These are phyloP conservation scores for Yamadazyma jaroonii DNA, from an alignment of 1,139 yeast genomes.

Conservation along the genomic window DNA sequence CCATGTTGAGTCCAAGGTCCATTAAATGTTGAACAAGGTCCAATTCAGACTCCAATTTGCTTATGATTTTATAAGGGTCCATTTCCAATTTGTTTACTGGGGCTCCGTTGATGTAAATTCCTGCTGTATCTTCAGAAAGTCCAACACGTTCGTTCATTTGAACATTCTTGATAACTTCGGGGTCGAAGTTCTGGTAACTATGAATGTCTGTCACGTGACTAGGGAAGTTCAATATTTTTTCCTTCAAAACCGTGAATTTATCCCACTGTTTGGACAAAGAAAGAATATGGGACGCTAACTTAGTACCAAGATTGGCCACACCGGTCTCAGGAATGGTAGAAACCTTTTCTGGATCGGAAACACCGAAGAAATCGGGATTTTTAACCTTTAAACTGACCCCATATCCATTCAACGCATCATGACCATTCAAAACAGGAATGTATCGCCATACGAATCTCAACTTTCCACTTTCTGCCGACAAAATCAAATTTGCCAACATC, in stretches of 20 bases:
- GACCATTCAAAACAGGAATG: slow-evolving; percentile 24
- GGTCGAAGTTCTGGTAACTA: slow-evolving; percentile 7
- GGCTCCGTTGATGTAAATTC: slow-evolving; percentile 64
- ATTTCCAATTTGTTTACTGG: slow-evolving; percentile 40
- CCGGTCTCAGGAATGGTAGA: slow-evolving; percentile 24
- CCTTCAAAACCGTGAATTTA: slow-evolving; percentile 31
- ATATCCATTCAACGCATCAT: slow-evolving; percentile 55
- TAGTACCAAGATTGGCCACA: slow-evolving; percentile 34
- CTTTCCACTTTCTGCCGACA: slow-evolving; percentile 63
- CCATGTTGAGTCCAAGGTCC: slow-evolving; percentile 32
- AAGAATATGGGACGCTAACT: slow-evolving; percentile 44
- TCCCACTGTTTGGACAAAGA: slow-evolving; percentile 8
- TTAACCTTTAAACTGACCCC: slow-evolving; percentile 54
- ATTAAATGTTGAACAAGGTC: slow-evolving; percentile 24
- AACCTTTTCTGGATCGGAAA: slow-evolving; percentile 45
- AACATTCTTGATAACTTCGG: slow-evolving; percentile 19
- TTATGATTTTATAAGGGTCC: slow-evolving; percentile 43
- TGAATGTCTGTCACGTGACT: slow-evolving; percentile 2
- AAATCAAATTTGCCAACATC: slow-evolving; percentile 58
- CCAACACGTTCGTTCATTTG: slow-evolving; percentile 32
- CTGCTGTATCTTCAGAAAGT: slow-evolving; percentile 38
- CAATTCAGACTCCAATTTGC: slow-evolving; percentile 36
- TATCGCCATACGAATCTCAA: slow-evolving; percentile 77
- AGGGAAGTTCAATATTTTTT: slow-evolving; percentile 16
- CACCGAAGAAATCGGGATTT: slow-evolving; percentile 38